phyloP scores from a whole-genome alignment of 768 basidiomycete genomes.

The Boletellus ananas region DNA sequence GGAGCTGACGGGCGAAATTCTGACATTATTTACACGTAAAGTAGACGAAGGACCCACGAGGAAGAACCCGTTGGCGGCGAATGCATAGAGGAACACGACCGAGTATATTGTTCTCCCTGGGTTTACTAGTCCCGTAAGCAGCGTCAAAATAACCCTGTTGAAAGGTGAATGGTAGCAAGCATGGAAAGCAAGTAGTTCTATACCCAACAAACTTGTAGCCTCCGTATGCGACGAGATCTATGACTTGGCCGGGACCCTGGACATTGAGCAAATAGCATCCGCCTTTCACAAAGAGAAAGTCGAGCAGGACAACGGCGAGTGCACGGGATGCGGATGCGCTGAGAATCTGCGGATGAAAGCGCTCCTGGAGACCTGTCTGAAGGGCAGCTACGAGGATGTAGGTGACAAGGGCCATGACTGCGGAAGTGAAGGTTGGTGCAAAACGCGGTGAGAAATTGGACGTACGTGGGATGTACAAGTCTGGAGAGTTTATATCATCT shows the following conservation, averaged over 20 bases:
- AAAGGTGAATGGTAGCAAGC: neutral
- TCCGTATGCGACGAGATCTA: conserved; percentile 86
- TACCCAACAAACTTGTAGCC: conserved; percentile 99
- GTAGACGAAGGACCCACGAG: conserved; percentile 51
- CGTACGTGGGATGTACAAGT: conserved; percentile 92
- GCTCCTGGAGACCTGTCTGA: conserved; percentile 73
- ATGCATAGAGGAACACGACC: conserved; percentile 76
- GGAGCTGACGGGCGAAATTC: conserved; percentile 60
- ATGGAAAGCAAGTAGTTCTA: conserved; percentile 14
- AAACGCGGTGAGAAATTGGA: conserved; percentile 3
- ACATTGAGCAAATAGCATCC: conserved; percentile 95
- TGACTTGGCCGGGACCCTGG: conserved; percentile 61
- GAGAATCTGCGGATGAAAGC: conserved; percentile 86
- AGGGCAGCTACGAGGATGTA: conserved; percentile 90
- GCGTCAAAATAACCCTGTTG: conserved; percentile 76
- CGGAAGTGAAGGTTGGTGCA: conserved; percentile 11
- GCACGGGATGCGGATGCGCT: conserved; percentile 85
- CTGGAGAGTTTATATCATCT: conserved; percentile 94
- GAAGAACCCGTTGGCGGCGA: conserved; percentile 91
- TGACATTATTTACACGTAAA: neutral
- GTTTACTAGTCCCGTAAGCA: conserved; percentile 68
- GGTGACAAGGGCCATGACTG: conserved; percentile 94
- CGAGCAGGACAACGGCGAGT: conserved; percentile 77
- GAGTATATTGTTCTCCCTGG: conserved; percentile 61
- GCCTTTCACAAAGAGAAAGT: conserved; percentile 84